Base-by-base conservation (phyloP, 176 grass and related monocot species). In the Oryza glaberrima region DNA sequence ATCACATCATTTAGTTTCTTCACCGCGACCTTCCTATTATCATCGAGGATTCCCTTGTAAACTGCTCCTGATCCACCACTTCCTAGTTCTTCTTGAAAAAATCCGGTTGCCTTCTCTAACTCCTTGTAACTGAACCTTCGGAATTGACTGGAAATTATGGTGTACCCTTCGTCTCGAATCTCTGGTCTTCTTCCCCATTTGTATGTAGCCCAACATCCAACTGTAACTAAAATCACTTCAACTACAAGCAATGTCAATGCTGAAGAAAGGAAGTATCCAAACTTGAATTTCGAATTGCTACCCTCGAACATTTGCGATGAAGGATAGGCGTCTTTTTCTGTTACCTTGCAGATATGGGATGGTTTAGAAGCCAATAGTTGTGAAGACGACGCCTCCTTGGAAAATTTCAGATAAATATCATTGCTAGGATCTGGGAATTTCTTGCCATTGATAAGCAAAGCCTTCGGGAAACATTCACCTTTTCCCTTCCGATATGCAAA, bases 81-180 rank as follows among this genome's bases (percentile, higher is more conserved):
- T 66, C 93, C 86, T 0, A 95, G 68, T 61, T 93, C 64, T 49
- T 93, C 65, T 4, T 73, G 52, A 63, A 91, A 96, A 68, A 28
- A 72, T 2, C 67, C 72, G 1, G 90, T 93, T 26, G 88, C 86
- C 47, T 95, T 95, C 36, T 79, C 11, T 72, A 93, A 65, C 83
- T 95, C 93, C 23, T 48, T 67, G 13, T 93, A 95, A 51, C 65
- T 92, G 77, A 95, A 91, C n/a, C 88, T 85, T 6, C 76, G 11
- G 68, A 93, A 93, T 8, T 88, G 88, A 48, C 51, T 77, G 6
- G 80, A 80, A 40, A 88, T 72, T 6, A 72, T 78, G 13, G 14
- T 83, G 41, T 85, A 85, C 1, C 83, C 72, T 34, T 87, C 49
- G 2, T 93, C 91, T 11, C 2, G 32, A 58, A 14, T 64, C 14